These are phyloP conservation scores for Cunninghamia lanceolata DNA, from an alignment of 75 land plant genomes.

Conservation along the genomic window DNA sequence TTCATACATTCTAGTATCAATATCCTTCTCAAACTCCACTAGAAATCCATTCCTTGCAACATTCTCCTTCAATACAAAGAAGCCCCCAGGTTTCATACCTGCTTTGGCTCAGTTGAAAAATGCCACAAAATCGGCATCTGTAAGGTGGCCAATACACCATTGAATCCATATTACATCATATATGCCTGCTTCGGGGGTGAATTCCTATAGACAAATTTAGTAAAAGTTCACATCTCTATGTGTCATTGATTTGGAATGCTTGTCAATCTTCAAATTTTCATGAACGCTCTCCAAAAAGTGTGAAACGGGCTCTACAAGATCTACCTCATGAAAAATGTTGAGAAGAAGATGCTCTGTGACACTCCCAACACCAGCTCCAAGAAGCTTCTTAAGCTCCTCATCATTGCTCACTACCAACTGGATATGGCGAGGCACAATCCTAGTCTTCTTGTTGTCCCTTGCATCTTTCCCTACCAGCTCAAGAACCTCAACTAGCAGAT, in stretches of 20 bases:
- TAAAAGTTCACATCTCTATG: constrained; percentile 75
- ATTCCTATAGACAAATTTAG: constrained; percentile 87
- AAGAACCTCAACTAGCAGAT: constrained; percentile 39
- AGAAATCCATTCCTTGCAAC: constrained; percentile 69
- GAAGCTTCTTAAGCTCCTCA: constrained; percentile 11
- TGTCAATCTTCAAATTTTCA: constrained; percentile 41
- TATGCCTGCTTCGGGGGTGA: constrained; percentile 75
- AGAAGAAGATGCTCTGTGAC: too few species aligned
- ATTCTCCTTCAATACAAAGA: constrained; percentile 91
- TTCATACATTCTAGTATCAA: too few species aligned
- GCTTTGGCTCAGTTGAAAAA: constrained; percentile 91
- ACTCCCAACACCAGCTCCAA: too few species aligned
- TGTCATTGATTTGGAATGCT: constrained; percentile 13
- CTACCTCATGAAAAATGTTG: constrained; percentile 49
- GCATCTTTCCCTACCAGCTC: constrained; percentile 16
- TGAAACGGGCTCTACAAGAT: constrained; percentile 94
- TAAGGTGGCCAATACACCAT: constrained; percentile 97
- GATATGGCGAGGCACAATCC: constrained; percentile 12
- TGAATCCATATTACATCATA: constrained; percentile 99
- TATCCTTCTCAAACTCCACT: too few species aligned
- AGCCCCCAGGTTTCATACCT: constrained; percentile 87
- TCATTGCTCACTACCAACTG: constrained; percentile 11
- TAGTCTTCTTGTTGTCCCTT: constrained; percentile 7
- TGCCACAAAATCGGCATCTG: constrained; percentile 83
- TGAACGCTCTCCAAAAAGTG: constrained; percentile 90